These are phyloP conservation scores for Naumovozyma dairenensis DNA, from an alignment of 805 yeast genomes.

Conservation along the genomic window DNA sequence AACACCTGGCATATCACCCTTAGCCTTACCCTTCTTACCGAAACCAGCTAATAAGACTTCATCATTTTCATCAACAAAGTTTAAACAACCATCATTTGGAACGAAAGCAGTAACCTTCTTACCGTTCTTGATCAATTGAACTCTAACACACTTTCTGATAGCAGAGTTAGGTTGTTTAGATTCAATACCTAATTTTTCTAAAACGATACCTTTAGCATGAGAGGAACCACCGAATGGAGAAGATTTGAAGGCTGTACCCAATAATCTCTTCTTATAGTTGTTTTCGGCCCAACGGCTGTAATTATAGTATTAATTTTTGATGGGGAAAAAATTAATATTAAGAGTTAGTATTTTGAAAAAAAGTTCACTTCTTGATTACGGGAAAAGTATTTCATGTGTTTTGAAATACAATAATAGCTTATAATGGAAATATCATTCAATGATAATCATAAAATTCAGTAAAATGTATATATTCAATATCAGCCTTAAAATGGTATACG, in stretches of 20 bases:
- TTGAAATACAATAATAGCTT: too few relatives aligned
- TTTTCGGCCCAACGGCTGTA: constrained; percentile 96
- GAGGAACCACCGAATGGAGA: constrained; percentile 99
- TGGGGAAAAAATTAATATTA: not conserved
- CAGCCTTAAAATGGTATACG: too few relatives aligned
- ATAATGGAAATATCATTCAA: too few relatives aligned
- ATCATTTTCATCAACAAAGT: constrained; percentile 99
- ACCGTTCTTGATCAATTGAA: constrained; percentile 99
- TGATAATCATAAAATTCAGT: too few relatives aligned
- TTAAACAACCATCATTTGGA: constrained; percentile 99
- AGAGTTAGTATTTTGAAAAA: constrained; percentile 8
- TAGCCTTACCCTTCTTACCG: constrained; percentile 99
- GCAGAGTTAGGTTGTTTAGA: constrained; percentile 99
- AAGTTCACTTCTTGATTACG: not conserved
- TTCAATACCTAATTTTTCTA: constrained; percentile 99
- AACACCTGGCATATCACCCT: constrained; percentile 99
- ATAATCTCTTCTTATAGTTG: constrained; percentile 95
- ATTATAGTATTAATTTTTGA: constrained; percentile 3
- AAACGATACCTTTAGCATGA: constrained; percentile 99
- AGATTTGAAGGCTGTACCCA: constrained; percentile 99
- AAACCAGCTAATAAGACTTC: constrained; percentile 99
- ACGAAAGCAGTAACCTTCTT: constrained; percentile 99
- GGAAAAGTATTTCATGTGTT: too few relatives aligned
- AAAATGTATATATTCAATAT: too few relatives aligned
- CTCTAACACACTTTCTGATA: constrained; percentile 99